phyloP scores from a whole-genome alignment of 495 filamentous ascomycete genomes.

The Tuber microsphaerosporum region DNA sequence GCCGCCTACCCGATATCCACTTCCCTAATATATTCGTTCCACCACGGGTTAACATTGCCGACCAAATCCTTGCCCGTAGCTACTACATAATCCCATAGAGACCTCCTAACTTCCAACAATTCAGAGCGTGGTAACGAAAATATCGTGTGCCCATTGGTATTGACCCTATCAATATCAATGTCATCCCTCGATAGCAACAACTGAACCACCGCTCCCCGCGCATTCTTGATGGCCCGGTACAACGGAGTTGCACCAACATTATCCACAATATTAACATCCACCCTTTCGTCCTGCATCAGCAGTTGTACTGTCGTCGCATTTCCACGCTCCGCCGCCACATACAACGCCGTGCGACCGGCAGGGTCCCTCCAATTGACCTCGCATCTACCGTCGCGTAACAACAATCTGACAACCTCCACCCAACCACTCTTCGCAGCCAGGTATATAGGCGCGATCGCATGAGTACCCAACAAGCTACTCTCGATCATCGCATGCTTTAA shows the following conservation, averaged over 20 bases:
- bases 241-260: not conserved
- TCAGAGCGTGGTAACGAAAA: not conserved
- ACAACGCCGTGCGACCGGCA: constrained; percentile 16
- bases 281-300: not conserved
- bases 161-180: not conserved
- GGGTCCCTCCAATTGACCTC: constrained; percentile 9
- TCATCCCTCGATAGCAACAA: not conserved
- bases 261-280: not conserved
- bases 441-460: not conserved
- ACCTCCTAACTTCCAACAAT: not conserved
- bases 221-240: not conserved
- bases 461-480: not conserved
- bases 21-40: not conserved
- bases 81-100: not conserved
- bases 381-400: not conserved
- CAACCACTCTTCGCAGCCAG: not conserved
- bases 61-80: not conserved
- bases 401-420: not conserved
- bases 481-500: not conserved
- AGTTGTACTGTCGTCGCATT: constrained; percentile 32
- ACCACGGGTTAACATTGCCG: not conserved
- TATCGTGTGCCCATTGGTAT: not conserved
- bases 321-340: constrained; percentile 18
- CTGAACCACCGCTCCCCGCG: not conserved
- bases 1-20: not conserved